These are phyloP conservation scores for Aspergillus floridensis DNA, from an alignment of 2,329 filamentous ascomycete species.

Conservation along the genomic window DNA sequence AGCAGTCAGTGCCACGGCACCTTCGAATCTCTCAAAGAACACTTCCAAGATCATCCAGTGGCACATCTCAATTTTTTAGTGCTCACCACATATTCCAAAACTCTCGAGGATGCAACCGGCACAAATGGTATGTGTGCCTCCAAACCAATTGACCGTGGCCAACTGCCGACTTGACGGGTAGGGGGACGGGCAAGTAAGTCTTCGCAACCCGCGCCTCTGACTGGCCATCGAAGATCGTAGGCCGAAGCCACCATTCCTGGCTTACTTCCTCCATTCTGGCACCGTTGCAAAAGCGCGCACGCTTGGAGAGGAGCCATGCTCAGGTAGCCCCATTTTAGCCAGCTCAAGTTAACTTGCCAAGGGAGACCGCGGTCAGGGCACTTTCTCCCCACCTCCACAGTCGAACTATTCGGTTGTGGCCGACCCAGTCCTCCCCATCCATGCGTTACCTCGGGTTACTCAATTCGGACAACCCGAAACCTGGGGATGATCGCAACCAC, in stretches of 20 bases:
- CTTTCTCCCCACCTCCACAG: background rate
- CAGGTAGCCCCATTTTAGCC: background rate
- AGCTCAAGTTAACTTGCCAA: background rate
- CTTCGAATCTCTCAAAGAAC: background rate
- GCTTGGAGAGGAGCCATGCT: background rate
- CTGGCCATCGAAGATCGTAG: background rate
- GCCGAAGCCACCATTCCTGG: background rate
- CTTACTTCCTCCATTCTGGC: background rate
- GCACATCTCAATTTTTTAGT: background rate
- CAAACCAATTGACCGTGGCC: background rate
- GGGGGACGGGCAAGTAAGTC: background rate
- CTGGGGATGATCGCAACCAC: background rate
- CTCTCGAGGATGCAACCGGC: background rate
- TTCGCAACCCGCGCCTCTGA: slow-evolving; percentile 1
- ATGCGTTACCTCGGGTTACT: background rate
- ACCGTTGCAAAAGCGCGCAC: background rate
- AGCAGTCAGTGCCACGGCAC: background rate
- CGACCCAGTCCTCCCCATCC: background rate
- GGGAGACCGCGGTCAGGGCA: background rate
- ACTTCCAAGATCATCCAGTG: background rate
- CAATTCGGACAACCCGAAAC: background rate
- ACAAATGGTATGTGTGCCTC: background rate
- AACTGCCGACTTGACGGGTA: background rate
- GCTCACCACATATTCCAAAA: background rate
- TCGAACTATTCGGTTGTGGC: slow-evolving; percentile 3